A percentile compares a stretch with the other conserved stretches of the same genome.
These are phyloP conservation scores for Schizophyllum amplum DNA, from an alignment of 1,284 basidiomycete genomes.

Conservation along the genomic window DNA sequence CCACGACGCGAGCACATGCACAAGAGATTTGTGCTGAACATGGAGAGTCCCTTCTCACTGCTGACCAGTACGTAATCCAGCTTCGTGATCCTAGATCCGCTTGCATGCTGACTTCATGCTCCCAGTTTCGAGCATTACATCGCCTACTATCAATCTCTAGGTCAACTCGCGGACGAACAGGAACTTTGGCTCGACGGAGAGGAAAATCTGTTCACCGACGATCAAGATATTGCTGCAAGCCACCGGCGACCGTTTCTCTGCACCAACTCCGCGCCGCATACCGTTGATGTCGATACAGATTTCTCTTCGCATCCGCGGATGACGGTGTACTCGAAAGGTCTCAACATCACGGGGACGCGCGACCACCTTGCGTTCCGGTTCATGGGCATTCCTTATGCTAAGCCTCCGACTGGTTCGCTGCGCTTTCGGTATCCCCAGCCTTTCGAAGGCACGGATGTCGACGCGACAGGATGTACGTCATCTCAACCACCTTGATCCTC, in stretches of 20 bases:
- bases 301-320: conserved; percentile 12
- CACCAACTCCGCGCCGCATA: conserved; percentile 16
- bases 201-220: conserved; percentile 4
- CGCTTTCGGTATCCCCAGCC: conserved; percentile 15
- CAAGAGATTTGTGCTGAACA: conserved; percentile 9
- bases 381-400: conserved; percentile 17
- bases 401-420: conserved; percentile 14
- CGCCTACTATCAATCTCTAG: conserved; percentile 11
- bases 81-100: background rate
- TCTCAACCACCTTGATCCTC: no score
- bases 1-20: conserved; percentile 11
- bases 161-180: conserved; percentile 4
- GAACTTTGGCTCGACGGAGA: background rate
- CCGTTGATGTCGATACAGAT: conserved; percentile 14
- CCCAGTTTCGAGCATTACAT: conserved; percentile 11
- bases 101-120: background rate
- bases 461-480: conserved; percentile 13
- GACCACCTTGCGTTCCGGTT: conserved; percentile 17
- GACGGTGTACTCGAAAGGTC: conserved; percentile 10
- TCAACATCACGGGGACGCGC: conserved; percentile 12
- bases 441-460: conserved; percentile 10
- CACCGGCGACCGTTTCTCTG: conserved; percentile 13
- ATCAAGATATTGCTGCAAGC: background rate
- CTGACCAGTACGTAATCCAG: conserved; percentile 1
- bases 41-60: conserved; percentile 12